Percentiles rank a stretch among this genome's conserved stretches.
Evolutionary conservation across 352 stramenopile genomes (phyloP).

Genomic region (Globisporangium acanthophoron): DNA sequence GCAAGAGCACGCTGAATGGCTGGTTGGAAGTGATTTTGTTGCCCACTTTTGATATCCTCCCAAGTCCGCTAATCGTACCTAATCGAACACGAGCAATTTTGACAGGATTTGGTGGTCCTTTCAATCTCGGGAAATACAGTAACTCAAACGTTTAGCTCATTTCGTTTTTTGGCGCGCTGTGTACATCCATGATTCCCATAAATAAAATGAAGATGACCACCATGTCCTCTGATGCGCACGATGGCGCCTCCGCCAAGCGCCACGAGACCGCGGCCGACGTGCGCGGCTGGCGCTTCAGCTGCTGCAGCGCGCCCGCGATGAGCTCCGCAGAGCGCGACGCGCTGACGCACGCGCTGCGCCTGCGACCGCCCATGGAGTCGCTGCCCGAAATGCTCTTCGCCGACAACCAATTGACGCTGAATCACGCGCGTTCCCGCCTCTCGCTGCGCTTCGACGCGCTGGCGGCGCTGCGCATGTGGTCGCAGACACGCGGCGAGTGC

Average conservation of each 20-base stretch:
- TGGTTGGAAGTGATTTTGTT: too few relatives aligned
- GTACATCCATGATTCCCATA: background rate
- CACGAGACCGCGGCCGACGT: constrained; percentile 20
- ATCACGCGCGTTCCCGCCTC: constrained; percentile 20
- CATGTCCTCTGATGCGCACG: too few relatives aligned
- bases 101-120: too few relatives aligned
- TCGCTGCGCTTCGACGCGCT: constrained; percentile 35
- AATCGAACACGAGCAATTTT: too few relatives aligned
- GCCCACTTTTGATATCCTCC: too few relatives aligned
- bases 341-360: constrained; percentile 22
- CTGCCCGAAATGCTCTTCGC: constrained; percentile 60
- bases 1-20: too few relatives aligned
- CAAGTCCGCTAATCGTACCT: too few relatives aligned
- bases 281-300: constrained; percentile 38
- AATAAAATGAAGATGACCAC: background rate
- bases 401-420: constrained; percentile 26
- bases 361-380: constrained; percentile 25
- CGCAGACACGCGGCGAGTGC: constrained; percentile 19
- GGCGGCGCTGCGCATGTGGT: constrained; percentile 41
- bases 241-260: background rate
- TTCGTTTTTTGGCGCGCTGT: too few relatives aligned
- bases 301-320: constrained; percentile 31
- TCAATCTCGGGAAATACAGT: too few relatives aligned
- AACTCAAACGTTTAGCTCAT: too few relatives aligned
- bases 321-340: constrained; percentile 27